Evolutionary conservation across 371 early-diverging fungal genomes (phyloP).

Genomic region (Mucor racemosus): DNA sequence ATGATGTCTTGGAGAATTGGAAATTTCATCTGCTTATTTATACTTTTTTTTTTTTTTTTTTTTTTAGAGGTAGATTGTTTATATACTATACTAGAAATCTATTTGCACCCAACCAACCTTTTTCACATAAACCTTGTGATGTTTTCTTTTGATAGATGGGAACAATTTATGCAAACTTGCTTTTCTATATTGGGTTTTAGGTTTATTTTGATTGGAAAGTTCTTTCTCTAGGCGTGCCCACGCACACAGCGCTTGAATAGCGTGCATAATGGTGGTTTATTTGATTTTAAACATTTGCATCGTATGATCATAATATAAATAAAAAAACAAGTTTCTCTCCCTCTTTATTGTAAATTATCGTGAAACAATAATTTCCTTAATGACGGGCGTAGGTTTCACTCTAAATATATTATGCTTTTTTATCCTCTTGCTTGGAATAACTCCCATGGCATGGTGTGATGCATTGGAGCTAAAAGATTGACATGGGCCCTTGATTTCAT

Average conservation of each 20-base stretch:
- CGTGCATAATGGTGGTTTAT: background rate
- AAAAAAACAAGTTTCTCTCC: background rate
- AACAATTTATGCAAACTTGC: background rate
- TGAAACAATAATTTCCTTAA: background rate
- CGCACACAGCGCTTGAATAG: background rate
- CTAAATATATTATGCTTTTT: background rate
- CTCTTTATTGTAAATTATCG: background rate
- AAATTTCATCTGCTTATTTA: background rate
- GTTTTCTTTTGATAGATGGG: background rate
- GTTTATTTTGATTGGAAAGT: background rate
- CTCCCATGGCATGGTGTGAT: background rate
- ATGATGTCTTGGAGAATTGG: background rate
- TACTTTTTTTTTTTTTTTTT: background rate
- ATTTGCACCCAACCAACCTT: background rate
- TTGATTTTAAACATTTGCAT: slow-evolving; percentile 3
- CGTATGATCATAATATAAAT: slow-evolving; percentile 1
- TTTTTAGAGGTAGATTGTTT: background rate
- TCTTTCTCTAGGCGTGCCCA: too few species aligned
- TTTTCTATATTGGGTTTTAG: background rate
- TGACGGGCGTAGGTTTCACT: background rate
- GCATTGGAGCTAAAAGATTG: too few species aligned
- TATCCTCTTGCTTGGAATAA: background rate
- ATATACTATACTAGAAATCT: too few species aligned
- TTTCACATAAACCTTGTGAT: slow-evolving; percentile 5
- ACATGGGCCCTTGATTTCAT: too few species aligned